Percentiles rank a stretch among this genome's conserved stretches.
Conservation (phyloP, 2,329 filamentous ascomycete genomes). For the Blumeria hordei region DNA sequence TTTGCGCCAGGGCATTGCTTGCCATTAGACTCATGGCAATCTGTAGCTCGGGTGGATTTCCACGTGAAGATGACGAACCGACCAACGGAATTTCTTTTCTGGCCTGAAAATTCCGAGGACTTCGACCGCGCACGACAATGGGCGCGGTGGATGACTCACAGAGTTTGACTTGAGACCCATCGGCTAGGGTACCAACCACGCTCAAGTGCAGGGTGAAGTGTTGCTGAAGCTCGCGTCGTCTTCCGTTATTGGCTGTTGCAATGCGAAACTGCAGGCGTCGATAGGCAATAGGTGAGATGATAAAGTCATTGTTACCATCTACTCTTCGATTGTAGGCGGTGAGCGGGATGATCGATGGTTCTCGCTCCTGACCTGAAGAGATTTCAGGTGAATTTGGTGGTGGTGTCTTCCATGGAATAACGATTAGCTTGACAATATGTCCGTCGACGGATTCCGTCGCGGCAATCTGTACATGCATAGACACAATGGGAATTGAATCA, state of each 20-base stretch:
- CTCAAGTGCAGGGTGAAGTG: conserved; percentile 83
- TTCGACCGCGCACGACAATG: conserved; percentile 81
- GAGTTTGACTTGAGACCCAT: conserved; percentile 58
- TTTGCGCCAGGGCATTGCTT: conserved; percentile 4
- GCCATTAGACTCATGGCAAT: conserved; percentile 9
- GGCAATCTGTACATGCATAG: conserved; percentile 68
- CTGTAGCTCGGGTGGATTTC: conserved; percentile 14
- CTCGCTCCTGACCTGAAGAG: conserved; percentile 46
- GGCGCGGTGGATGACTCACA: conserved; percentile 71
- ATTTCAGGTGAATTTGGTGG: conserved; percentile 52
- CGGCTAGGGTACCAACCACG: conserved; percentile 60
- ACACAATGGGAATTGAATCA: conserved; percentile 59
- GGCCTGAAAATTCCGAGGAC: conserved; percentile 83
- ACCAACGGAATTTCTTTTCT: conserved; percentile 70
- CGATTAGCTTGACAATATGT: conserved; percentile 77
- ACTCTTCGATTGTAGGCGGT: conserved; percentile 33
- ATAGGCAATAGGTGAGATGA: conserved; percentile 84
- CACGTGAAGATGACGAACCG: conserved; percentile 15
- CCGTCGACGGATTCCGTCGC: conserved; percentile 90
- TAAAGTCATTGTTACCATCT: conserved; percentile 35
- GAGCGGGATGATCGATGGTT: conserved; percentile 61
- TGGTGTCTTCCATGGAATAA: conserved; percentile 94
- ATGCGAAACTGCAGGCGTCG: conserved; percentile 79
- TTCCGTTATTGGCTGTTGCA: conserved; percentile 88
- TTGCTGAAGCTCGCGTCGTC: conserved; percentile 83